Conservation (phyloP, 2,329 filamentous ascomycete species). For the Seiridium unicorne region DNA sequence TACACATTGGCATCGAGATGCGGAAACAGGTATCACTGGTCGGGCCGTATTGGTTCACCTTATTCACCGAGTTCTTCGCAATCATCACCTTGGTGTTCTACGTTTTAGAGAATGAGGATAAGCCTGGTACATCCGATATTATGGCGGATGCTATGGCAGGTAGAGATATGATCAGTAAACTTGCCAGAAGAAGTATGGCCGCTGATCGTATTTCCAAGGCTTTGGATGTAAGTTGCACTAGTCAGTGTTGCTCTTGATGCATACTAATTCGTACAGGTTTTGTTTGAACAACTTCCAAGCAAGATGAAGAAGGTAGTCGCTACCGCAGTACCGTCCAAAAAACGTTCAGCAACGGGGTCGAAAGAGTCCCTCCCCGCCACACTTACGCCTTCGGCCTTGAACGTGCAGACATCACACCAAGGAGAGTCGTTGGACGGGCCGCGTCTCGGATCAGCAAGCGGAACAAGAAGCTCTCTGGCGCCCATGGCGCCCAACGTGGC, state of each 20-base stretch:
- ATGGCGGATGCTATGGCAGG: constrained; percentile 83
- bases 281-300: constrained; percentile 83
- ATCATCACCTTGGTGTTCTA: constrained; percentile 79
- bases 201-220: constrained; percentile 82
- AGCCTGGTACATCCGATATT: constrained; percentile 72
- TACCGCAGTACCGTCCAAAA: constrained; percentile 45
- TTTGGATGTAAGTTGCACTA: constrained; percentile 60
- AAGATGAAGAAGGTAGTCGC: constrained; percentile 55
- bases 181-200: constrained; percentile 82
- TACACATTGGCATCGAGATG: constrained; percentile 78
- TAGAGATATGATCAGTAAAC: constrained; percentile 74
- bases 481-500: neutral
- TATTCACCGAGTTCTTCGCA: constrained; percentile 81
- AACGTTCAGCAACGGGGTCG: constrained; percentile 52
- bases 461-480: neutral
- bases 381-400: constrained; percentile 23
- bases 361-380: constrained; percentile 29
- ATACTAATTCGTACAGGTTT: constrained; percentile 45
- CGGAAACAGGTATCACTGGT: constrained; percentile 72
- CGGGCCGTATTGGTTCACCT: constrained; percentile 83
- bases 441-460: constrained; percentile 2
- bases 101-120: constrained; percentile 76
- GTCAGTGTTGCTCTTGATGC: constrained; percentile 6
- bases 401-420: constrained; percentile 13
- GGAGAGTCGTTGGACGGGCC: neutral